Conservation (phyloP, 208 protist species). For the Kentomonas sorsogonicus region DNA sequence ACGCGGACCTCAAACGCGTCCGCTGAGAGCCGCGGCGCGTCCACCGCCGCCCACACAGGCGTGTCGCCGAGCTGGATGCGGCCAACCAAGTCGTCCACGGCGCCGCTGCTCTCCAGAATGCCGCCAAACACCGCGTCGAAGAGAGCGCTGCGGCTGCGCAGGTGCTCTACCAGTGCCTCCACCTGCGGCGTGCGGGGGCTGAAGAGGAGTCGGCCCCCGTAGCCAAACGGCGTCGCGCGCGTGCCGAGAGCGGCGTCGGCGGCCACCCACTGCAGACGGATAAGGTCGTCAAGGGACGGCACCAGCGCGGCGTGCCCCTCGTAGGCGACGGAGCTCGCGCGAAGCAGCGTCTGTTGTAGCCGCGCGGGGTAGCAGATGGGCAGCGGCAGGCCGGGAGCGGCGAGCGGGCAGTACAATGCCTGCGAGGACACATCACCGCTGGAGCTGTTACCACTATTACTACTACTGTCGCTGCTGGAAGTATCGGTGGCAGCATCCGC, state of each 20-base stretch:
- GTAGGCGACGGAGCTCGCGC: no score
- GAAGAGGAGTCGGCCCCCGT: conserved; percentile 39
- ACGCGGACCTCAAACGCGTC: conserved; percentile 35
- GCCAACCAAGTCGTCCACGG: not conserved
- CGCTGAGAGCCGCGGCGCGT: conserved; percentile 21
- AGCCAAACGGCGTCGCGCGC: conserved; percentile 5
- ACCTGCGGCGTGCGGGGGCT: conserved; percentile 29
- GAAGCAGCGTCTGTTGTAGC: no score
- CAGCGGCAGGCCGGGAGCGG: conserved; percentile 5
- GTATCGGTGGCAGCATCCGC: no score
- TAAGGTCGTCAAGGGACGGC: conserved; percentile 41
- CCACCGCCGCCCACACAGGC: conserved; percentile 49
- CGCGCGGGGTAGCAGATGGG: no score
- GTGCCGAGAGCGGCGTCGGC: conserved; percentile 4
- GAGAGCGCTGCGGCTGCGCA: conserved; percentile 19
- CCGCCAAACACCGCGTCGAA: conserved; percentile 41
- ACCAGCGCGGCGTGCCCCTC: conserved; percentile 15
- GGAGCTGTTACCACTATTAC: no score
- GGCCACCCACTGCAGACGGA: conserved; percentile 42
- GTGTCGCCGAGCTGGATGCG: no score
- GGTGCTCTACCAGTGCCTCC: conserved; percentile 25
- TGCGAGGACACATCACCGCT: no score
- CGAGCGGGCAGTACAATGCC: conserved; percentile 1
- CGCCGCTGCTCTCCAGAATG: conserved; percentile 22
- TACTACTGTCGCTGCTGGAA: no score